Evolutionary conservation across 164 flowering plant genomes (phyloP), one percentile per base, ranked within the genome.

Genomic region (Chimonanthus salicifolius): DNA sequence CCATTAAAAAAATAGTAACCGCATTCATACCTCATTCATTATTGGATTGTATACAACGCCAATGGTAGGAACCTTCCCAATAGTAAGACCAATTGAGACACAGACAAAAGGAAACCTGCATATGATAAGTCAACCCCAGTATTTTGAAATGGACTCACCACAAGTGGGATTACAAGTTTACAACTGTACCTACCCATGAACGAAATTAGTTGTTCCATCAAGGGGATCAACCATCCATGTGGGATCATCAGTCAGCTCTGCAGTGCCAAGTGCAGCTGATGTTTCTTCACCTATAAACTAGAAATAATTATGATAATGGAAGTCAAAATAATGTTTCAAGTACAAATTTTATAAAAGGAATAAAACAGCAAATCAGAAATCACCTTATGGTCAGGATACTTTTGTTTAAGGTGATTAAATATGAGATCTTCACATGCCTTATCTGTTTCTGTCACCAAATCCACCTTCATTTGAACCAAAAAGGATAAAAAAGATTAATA

Each of bases 181-280:
- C 33, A 21, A 13, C 8, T 21, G 10, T 4, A 62, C 64, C 45
- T 80, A 89, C 99, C 99, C 97, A 80, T 96, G 99, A 69, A 96
- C 97, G 81, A 96, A 96, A 76, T 96, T 96, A 7, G 97, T 94
- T 4, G 99, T 96, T 71, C 99, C 99, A 83, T 96, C 99, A 64
- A 96, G 87, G 8, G 99, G 99, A 78, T 96, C 99, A 64, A 96
- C 97, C 62, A 96, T 90, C 99, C 99, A 96, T 2, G 97, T 96
- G 18, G 99, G 99, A 13, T 89, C 85, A 79, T 92, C 94, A 21
- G 97, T 92, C 79, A 94, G 83, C 77, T 90, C 95, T 3, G 86
- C 75, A 65, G 69, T 70, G 64, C 99, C 99, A 80, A 45, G 71
- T 48, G 97, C 95, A 76, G 98, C 98, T 71, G 95, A 86, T 50